These are phyloP conservation scores for Raffaelea arxii DNA, from an alignment of 2,329 filamentous ascomycete species.

Conservation along the genomic window DNA sequence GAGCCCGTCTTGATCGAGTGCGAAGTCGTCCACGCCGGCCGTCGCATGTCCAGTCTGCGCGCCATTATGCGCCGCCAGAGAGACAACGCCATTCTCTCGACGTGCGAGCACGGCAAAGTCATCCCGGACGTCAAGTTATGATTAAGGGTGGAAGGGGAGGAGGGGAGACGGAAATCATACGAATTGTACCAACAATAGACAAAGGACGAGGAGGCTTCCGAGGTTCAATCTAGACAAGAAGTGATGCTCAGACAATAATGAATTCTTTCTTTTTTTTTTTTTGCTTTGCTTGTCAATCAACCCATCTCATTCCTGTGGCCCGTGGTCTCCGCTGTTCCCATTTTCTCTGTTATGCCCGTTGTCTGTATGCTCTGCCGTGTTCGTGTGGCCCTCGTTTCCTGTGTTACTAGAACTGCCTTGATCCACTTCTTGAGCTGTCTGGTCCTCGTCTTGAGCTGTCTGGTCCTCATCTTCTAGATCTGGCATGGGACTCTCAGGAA, in stretches of 20 bases:
- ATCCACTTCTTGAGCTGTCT: too few relatives aligned
- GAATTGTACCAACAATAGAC: too few relatives aligned
- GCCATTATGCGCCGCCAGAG: slow-evolving; percentile 44
- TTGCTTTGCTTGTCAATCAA: background rate
- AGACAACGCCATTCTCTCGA: slow-evolving; percentile 42
- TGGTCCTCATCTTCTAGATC: too few relatives aligned
- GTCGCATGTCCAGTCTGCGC: slow-evolving; percentile 40
- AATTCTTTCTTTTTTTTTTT: background rate
- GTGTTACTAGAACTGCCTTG: too few relatives aligned
- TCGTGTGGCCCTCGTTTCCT: too few relatives aligned
- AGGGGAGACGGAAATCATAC: background rate
- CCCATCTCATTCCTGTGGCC: background rate
- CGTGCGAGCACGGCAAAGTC: slow-evolving; percentile 56
- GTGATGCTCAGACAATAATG: background rate
- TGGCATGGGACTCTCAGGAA: too few relatives aligned
- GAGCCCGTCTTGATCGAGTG: slow-evolving; percentile 42
- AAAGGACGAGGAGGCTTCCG: too few relatives aligned
- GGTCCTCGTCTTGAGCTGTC: too few relatives aligned
- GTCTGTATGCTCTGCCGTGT: background rate
- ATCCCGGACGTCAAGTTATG: slow-evolving; percentile 28
- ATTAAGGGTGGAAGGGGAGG: background rate
- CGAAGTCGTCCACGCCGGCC: slow-evolving; percentile 48
- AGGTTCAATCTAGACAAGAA: background rate
- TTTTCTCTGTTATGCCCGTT: background rate
- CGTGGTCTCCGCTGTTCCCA: background rate